Percentiles rank a stretch among this genome's conserved stretches.
These are phyloP conservation scores for Sphagnum fallax DNA, from an alignment of 228 moss, liverwort and hornwort species.

Conservation along the genomic window DNA sequence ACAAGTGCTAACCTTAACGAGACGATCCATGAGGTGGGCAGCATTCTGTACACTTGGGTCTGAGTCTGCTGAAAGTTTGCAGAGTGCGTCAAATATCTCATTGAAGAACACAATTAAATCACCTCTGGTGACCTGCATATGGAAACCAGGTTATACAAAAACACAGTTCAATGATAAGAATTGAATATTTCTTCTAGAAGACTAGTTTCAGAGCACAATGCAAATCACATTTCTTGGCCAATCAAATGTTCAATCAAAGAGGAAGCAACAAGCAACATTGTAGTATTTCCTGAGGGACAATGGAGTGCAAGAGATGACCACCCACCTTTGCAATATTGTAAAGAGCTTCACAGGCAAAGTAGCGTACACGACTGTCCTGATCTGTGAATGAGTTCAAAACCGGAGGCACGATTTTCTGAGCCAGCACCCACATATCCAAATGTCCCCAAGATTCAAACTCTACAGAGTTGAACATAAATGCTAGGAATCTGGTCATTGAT, in stretches of 20 bases:
- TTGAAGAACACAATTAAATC: slow-evolving; percentile 88
- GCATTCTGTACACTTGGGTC: slow-evolving; percentile 73
- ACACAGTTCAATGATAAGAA: too few species aligned
- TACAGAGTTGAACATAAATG: background rate
- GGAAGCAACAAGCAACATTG: too few species aligned
- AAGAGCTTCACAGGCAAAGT: slow-evolving; percentile 92
- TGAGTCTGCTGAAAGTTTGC: slow-evolving; percentile 90
- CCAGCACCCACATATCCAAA: slow-evolving; percentile 1
- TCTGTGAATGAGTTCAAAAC: slow-evolving; percentile 77
- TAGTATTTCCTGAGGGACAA: too few species aligned
- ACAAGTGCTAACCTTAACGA: slow-evolving; percentile 60
- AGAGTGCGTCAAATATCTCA: slow-evolving; percentile 86
- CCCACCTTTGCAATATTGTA: slow-evolving; percentile 90
- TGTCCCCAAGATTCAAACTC: background rate
- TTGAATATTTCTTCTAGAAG: too few species aligned
- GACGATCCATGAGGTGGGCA: slow-evolving; percentile 73
- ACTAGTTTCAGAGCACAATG: too few species aligned
- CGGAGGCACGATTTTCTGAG: slow-evolving; percentile 85
- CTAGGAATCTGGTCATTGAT: too few species aligned
- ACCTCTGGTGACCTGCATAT: slow-evolving; percentile 71
- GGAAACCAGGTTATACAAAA: too few species aligned
- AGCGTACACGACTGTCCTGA: slow-evolving; percentile 80
- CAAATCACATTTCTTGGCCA: too few species aligned
- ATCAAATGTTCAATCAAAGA: too few species aligned
- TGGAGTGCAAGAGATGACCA: background rate